Evolutionary conservation across 208 protist species (phyloP).

Genomic region (Wallacemonas sp.): DNA sequence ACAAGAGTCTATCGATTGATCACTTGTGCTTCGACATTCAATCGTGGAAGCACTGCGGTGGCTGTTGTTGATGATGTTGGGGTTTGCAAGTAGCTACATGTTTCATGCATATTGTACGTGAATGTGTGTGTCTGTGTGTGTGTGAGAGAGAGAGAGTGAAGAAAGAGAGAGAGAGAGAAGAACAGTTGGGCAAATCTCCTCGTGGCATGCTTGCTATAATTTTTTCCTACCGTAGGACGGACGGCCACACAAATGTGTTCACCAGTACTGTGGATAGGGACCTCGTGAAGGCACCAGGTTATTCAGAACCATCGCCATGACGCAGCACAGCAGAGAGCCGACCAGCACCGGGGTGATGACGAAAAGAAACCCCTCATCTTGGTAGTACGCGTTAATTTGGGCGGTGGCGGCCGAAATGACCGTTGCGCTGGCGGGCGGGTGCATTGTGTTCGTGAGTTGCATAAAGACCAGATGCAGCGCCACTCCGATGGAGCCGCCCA

Average conservation of each 20-base stretch:
- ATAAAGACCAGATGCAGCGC: constrained; percentile 57
- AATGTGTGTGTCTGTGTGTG: no score
- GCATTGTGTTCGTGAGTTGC: constrained; percentile 66
- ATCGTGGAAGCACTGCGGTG: no score
- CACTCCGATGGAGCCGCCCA: constrained; percentile 60
- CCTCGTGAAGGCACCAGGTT: constrained; percentile 51
- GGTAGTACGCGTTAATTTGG: constrained; percentile 52
- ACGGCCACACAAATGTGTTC: not conserved
- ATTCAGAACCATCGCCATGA: constrained; percentile 60
- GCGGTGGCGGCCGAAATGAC: constrained; percentile 49
- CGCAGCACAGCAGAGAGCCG: constrained; percentile 38
- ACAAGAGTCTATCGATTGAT: no score
- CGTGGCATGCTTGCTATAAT: no score
- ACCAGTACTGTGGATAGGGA: constrained; percentile 78
- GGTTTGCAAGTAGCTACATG: no score
- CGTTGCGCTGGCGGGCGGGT: constrained; percentile 67
- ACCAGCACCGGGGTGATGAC: constrained; percentile 49
- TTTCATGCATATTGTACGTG: no score
- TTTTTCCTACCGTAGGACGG: not conserved
- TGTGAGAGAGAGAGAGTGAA: not conserved
- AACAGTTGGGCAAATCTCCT: no score
- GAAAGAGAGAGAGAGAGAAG: no score
- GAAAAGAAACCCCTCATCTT: constrained; percentile 72
- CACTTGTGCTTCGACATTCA: no score
- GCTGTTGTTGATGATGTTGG: no score